Conservation (phyloP, 371 early-diverging fungal species). For the Apophysomyces trapeziformis region DNA sequence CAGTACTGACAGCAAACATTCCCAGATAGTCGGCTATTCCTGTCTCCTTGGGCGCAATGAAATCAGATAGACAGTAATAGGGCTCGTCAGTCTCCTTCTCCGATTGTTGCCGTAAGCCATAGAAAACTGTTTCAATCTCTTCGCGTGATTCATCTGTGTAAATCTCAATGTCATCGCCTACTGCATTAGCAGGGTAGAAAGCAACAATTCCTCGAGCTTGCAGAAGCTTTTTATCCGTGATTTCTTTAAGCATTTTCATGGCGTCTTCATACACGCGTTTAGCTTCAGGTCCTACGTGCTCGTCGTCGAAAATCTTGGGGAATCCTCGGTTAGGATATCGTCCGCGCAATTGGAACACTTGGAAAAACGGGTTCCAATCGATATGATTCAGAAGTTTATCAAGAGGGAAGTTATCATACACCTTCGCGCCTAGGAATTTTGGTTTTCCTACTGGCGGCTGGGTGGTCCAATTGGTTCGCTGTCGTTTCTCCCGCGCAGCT, state of each 20-base stretch:
- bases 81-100: conserved; percentile 79
- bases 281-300: conserved; percentile 90
- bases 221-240: conserved; percentile 72
- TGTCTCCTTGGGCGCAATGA: conserved; percentile 80
- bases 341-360: conserved; percentile 94
- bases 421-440: conserved; percentile 76
- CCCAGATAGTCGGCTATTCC: conserved; percentile 85
- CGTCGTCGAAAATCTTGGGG: conserved; percentile 94
- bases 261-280: conserved; percentile 89
- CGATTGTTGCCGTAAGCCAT: conserved; percentile 77
- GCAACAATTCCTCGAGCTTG: conserved; percentile 79
- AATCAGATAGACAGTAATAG: conserved; percentile 88
- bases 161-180: conserved; percentile 86
- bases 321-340: conserved; percentile 95
- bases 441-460: conserved; percentile 73
- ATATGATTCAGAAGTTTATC: conserved; percentile 74
- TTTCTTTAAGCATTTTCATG: conserved; percentile 73
- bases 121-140: conserved; percentile 70
- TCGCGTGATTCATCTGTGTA: conserved; percentile 73
- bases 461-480: conserved; percentile 71
- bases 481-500: conserved; percentile 66
- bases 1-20: conserved; percentile 88
- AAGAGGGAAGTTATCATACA: conserved; percentile 78
- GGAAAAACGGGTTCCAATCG: conserved; percentile 98
- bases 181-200: conserved; percentile 87